Percentiles rank a stretch among this genome's conserved stretches.
phyloP scores from a whole-genome alignment of 306 rosid genomes.

The Sechiopsis laciniata region DNA sequence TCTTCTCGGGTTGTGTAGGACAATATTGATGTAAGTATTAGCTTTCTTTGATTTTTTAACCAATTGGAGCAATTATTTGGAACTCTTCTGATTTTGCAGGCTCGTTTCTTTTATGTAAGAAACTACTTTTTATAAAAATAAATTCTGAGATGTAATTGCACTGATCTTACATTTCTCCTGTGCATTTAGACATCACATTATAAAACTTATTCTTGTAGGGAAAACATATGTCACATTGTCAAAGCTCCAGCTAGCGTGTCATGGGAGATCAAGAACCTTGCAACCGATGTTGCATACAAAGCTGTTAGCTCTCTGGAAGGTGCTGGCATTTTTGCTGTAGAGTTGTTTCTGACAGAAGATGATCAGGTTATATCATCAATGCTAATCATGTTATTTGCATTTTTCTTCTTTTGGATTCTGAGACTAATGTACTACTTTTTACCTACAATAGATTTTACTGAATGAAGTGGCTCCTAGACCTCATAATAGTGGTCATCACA shows the following conservation, averaged over 20 bases:
- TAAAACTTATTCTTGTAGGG: constrained; percentile 43
- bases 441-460: constrained; percentile 59
- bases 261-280: constrained; percentile 55
- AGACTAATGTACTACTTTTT: constrained; percentile 16
- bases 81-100: neutral
- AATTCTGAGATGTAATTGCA: neutral
- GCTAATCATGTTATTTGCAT: constrained; percentile 16
- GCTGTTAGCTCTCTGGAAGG: constrained; percentile 87
- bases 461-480: constrained; percentile 97
- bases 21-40: neutral
- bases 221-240: constrained; percentile 81
- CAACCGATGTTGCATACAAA: constrained; percentile 68
- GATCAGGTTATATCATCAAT: constrained; percentile 52
- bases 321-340: constrained; percentile 95
- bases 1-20: neutral
- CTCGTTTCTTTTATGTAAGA: constrained; percentile 1
- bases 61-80: neutral
- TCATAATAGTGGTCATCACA: constrained; percentile 97
- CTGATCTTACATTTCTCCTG: too few relatives aligned
- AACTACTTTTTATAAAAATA: neutral
- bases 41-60: neutral
- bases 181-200: constrained; percentile 5
- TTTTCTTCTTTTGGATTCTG: constrained; percentile 1
- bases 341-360: constrained; percentile 68
- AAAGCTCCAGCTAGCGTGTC: constrained; percentile 68